phyloP scores from a whole-genome alignment of 2,329 filamentous ascomycete genomes.

The Microcera coccophila region DNA sequence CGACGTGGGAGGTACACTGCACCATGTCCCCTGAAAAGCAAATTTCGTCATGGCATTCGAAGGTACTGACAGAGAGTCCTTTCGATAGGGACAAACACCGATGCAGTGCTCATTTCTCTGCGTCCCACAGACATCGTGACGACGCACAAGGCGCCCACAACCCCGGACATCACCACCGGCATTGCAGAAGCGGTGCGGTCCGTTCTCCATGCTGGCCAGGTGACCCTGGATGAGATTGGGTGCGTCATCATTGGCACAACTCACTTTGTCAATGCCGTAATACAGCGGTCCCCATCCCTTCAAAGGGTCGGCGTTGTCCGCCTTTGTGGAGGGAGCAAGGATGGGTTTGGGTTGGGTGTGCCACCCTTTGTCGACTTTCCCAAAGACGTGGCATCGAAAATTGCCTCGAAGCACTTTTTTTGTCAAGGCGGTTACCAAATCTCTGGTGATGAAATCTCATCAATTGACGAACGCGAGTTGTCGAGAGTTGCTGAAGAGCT shows the following conservation, averaged over 20 bases:
- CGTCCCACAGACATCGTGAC: not conserved
- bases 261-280: conserved; percentile 55
- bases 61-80: no score
- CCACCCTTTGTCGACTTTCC: conserved; percentile 51
- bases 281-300: conserved; percentile 44
- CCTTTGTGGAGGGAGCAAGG: conserved; percentile 47
- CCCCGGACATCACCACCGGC: conserved; percentile 47
- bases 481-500: conserved; percentile 32
- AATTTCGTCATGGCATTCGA: no score
- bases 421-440: conserved; percentile 48
- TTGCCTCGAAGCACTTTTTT: conserved; percentile 41
- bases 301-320: conserved; percentile 49
- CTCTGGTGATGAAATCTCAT: conserved; percentile 41
- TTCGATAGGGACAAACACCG: not conserved
- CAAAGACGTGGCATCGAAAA: conserved; percentile 39
- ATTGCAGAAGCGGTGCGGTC: conserved; percentile 42
- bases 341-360: conserved; percentile 46
- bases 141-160: conserved; percentile 45
- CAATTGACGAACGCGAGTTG: conserved; percentile 37
- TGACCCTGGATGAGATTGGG: conserved; percentile 35
- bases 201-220: conserved; percentile 34
- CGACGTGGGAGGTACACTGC: conserved; percentile 40
- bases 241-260: conserved; percentile 51
- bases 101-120: not conserved
- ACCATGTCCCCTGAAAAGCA: no score